phyloP scores from a whole-genome alignment of 1,284 basidiomycete species.

The Cutaneotrichosporon cavernicola region DNA sequence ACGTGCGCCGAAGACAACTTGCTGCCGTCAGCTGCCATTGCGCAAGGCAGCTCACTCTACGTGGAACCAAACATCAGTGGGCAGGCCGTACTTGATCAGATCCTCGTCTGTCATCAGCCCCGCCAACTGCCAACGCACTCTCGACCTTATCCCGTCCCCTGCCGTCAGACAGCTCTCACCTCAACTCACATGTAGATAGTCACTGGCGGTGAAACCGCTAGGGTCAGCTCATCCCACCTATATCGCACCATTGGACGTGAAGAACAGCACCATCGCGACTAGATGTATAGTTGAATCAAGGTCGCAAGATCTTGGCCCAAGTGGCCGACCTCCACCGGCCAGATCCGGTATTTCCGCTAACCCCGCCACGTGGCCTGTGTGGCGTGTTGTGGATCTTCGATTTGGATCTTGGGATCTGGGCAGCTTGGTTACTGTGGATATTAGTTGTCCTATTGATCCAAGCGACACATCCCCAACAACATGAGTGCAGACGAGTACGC shows the following conservation, averaged over 20 bases:
- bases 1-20: slow-evolving; percentile 93
- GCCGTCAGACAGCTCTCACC: slow-evolving; percentile 9
- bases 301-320: not conserved
- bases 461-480: not conserved
- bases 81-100: slow-evolving; percentile 80
- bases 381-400: not conserved
- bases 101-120: slow-evolving; percentile 70
- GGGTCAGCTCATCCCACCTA: not conserved
- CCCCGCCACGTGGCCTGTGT: not conserved
- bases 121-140: slow-evolving; percentile 60
- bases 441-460: not conserved
- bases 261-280: slow-evolving; percentile 59
- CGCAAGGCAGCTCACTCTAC: slow-evolving; percentile 52
- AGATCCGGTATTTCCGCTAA: not conserved
- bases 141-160: slow-evolving; percentile 93
- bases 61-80: slow-evolving; percentile 61
- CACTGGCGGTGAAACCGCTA: slow-evolving; percentile 63
- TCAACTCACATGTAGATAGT: slow-evolving; percentile 69
- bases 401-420: too few species aligned
- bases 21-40: slow-evolving; percentile 53
- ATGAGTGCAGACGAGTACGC: slow-evolving; percentile 34
- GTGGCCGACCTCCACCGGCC: slow-evolving; percentile 2
- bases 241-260: slow-evolving; percentile 56
- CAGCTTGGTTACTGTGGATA: not conserved
- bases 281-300: not conserved